Conservation (phyloP, 148 eudicot species). For the Amaranthus cruentus region DNA sequence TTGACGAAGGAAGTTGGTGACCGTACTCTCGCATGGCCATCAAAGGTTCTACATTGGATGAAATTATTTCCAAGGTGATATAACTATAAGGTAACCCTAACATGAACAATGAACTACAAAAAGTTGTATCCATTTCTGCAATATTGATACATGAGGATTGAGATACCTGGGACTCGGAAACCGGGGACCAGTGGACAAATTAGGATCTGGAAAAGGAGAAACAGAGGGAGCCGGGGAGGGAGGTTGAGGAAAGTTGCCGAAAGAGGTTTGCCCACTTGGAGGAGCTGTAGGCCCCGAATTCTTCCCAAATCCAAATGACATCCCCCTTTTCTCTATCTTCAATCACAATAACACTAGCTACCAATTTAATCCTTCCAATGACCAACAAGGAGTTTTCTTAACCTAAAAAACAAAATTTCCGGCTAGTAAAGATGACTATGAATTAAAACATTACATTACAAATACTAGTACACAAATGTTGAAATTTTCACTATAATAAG, state of each 20-base stretch:
- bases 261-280: conserved; percentile 18
- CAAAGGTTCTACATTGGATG: conserved; percentile 33
- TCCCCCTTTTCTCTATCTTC: background rate
- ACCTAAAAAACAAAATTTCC: no score
- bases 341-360: no score
- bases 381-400: no score
- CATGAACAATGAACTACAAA: background rate
- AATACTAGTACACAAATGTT: no score
- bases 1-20: conserved; percentile 25
- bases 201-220: conserved; percentile 11
- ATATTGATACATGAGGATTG: background rate
- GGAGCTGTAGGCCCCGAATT: conserved; percentile 28
- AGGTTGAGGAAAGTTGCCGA: conserved; percentile 26
- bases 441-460: no score
- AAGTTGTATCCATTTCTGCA: background rate
- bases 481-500: no score
- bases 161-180: conserved; percentile 21
- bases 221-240: conserved; percentile 8
- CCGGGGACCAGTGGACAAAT: conserved; percentile 8
- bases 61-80: background rate
- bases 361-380: no score
- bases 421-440: no score
- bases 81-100: background rate
- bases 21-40: conserved; percentile 26
- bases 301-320: conserved; percentile 36